These are phyloP conservation scores for Aspergillus olivimuriae DNA, from an alignment of 495 filamentous ascomycete genomes.

Conservation along the genomic window DNA sequence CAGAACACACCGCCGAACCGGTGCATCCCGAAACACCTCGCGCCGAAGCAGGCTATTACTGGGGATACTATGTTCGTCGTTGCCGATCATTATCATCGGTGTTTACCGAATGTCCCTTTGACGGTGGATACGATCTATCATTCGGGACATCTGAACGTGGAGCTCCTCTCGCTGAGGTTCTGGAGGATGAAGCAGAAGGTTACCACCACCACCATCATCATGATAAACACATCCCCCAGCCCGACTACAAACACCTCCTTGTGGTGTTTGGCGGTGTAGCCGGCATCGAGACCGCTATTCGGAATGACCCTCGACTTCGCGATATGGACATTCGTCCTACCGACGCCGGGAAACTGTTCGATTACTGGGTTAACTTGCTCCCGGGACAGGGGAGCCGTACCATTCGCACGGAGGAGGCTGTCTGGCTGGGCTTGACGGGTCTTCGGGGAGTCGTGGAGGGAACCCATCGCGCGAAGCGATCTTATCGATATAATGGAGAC, in stretches of 20 bases:
- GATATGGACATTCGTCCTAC: constrained; percentile 47
- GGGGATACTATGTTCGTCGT: constrained; percentile 62
- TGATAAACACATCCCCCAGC: constrained; percentile 8
- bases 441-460: constrained; percentile 44
- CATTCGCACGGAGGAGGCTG: constrained; percentile 72
- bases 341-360: constrained; percentile 60
- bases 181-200: constrained; percentile 25
- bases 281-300: constrained; percentile 63
- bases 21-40: constrained; percentile 56
- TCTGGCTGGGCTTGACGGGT: constrained; percentile 61
- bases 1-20: constrained; percentile 33
- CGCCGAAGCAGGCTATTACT: constrained; percentile 66
- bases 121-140: constrained; percentile 60
- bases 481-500: neutral
- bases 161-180: constrained; percentile 40
- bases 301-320: constrained; percentile 54
- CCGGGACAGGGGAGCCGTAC: constrained; percentile 70
- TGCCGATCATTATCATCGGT: constrained; percentile 54
- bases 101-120: constrained; percentile 57
- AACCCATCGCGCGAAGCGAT: constrained; percentile 4
- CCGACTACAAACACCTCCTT: constrained; percentile 58
- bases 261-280: constrained; percentile 68
- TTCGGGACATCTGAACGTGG: constrained; percentile 75
- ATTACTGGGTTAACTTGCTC: constrained; percentile 69
- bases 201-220: neutral